phyloP scores from a whole-genome alignment of 768 basidiomycete species.

The Leucocoprinus sp. region DNA sequence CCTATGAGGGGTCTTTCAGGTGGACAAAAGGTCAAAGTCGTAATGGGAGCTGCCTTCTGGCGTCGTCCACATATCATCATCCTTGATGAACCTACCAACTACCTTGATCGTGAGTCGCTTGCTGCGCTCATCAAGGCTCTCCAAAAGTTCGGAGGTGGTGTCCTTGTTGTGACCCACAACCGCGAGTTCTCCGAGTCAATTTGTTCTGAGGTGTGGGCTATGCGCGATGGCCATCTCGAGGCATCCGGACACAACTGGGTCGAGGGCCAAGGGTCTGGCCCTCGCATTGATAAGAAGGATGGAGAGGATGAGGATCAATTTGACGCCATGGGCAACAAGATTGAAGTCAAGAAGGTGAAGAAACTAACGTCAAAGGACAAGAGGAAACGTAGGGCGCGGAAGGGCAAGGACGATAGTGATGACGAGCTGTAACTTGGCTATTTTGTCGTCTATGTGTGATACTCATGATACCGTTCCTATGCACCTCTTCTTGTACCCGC shows the following conservation, averaged over 20 bases:
- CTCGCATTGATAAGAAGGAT: slow-evolving; percentile 90
- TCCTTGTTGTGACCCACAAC: slow-evolving; percentile 96
- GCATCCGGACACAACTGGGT: slow-evolving; percentile 99
- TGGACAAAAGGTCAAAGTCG: slow-evolving; percentile 99
- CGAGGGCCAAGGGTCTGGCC: slow-evolving; percentile 93
- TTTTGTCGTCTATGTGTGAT: background rate
- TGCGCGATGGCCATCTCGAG: slow-evolving; percentile 94
- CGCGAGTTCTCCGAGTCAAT: slow-evolving; percentile 98
- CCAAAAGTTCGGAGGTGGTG: slow-evolving; percentile 98
- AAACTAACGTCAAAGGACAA: slow-evolving; percentile 77
- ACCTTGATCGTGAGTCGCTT: slow-evolving; percentile 98
- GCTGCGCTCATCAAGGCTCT: slow-evolving; percentile 97
- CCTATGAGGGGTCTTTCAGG: slow-evolving; percentile 98
- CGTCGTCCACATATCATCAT: slow-evolving; percentile 97
- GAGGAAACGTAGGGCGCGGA: slow-evolving; percentile 93
- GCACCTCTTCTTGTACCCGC: background rate
- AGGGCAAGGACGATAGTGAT: slow-evolving; percentile 71
- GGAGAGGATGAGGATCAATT: slow-evolving; percentile 87
- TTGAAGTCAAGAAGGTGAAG: slow-evolving; percentile 77
- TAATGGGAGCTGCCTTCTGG: slow-evolving; percentile 97
- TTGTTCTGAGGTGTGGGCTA: slow-evolving; percentile 98
- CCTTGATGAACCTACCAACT: slow-evolving; percentile 97
- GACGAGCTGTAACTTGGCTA: slow-evolving; percentile 43
- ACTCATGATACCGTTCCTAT: slow-evolving; percentile 3
- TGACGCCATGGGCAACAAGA: slow-evolving; percentile 99